Percentiles rank a stretch among this genome's conserved stretches.
Conservation (phyloP, 2,329 filamentous ascomycete genomes). For the Beauveria medogensis region DNA sequence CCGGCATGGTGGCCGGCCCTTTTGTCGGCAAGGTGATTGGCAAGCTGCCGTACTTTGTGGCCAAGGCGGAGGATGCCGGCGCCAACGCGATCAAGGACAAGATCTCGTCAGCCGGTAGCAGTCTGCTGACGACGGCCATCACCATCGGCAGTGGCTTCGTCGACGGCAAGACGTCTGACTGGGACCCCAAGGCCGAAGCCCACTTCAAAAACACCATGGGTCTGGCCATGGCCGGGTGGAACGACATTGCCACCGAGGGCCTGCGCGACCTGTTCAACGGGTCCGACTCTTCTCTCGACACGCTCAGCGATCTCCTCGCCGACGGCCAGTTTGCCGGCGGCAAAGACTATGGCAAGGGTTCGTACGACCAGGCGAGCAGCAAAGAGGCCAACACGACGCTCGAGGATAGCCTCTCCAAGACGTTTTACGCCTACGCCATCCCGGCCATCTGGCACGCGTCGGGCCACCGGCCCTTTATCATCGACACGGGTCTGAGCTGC, state of each 20-base stretch:
- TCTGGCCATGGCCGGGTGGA: not conserved
- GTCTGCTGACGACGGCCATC: not conserved
- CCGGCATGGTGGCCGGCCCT: slow-evolving; percentile 16
- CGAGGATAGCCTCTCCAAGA: slow-evolving; percentile 15
- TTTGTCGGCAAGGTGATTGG: slow-evolving; percentile 19
- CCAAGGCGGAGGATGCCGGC: not conserved
- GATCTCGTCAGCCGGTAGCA: not conserved
- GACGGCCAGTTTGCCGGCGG: slow-evolving; percentile 23
- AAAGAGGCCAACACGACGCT: slow-evolving; percentile 1
- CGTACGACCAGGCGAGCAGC: not conserved
- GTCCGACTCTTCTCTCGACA: slow-evolving; percentile 14
- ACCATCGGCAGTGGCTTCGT: not conserved
- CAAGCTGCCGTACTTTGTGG: slow-evolving; percentile 5
- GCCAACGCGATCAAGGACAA: not conserved
- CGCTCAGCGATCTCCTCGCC: slow-evolving; percentile 18
- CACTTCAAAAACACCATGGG: not conserved
- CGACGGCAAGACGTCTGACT: not conserved
- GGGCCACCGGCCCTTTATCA: slow-evolving; percentile 21
- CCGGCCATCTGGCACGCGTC: slow-evolving; percentile 23
- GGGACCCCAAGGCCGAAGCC: not conserved
- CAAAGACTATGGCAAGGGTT: not conserved
- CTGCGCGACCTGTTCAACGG: slow-evolving; percentile 19
- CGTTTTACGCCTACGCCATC: slow-evolving; percentile 25
- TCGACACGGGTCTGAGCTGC: slow-evolving; percentile 18
- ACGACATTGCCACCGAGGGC: not conserved